Evolutionary conservation across 805 yeast genomes (phyloP).

Genomic region (Ogataea chonburiensis): DNA sequence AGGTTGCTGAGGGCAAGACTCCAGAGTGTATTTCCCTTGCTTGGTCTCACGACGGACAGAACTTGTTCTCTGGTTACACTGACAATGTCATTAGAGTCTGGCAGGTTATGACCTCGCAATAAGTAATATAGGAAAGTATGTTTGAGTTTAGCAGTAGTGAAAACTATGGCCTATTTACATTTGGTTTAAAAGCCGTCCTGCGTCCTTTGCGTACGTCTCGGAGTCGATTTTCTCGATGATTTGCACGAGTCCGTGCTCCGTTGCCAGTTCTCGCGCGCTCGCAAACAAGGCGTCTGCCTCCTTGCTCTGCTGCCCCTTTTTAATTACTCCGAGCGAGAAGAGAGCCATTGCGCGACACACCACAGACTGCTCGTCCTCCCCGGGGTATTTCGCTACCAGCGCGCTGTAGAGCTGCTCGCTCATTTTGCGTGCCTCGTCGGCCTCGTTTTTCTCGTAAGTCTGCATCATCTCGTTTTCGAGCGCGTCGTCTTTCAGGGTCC

Average conservation of each 20-base stretch:
- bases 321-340: conserved; percentile 81
- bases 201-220: conserved; percentile 42
- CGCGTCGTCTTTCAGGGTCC: conserved; percentile 7
- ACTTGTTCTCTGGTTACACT: conserved; percentile 99
- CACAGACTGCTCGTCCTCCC: conserved; percentile 6
- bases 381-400: conserved; percentile 13
- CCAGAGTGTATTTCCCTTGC: conserved; percentile 98
- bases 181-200: neutral
- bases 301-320: conserved; percentile 55
- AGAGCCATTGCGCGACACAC: conserved; percentile 63
- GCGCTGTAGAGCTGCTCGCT: conserved; percentile 25
- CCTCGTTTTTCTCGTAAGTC: conserved; percentile 13
- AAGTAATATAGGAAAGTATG: conserved; percentile 25
- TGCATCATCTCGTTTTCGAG: conserved; percentile 11
- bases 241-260: conserved; percentile 61
- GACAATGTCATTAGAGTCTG: conserved; percentile 99
- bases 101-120: conserved; percentile 94
- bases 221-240: conserved; percentile 62
- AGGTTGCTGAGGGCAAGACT: conserved; percentile 93
- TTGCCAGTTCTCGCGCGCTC: conserved; percentile 70
- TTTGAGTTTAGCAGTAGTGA: conserved; percentile 5
- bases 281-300: conserved; percentile 60
- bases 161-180: neutral
- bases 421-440: conserved; percentile 12
- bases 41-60: conserved; percentile 99